A percentile compares a stretch with the other conserved stretches of the same genome.
phyloP scores from a whole-genome alignment of 1,284 basidiomycete genomes.

The Trichosporon sp. region DNA sequence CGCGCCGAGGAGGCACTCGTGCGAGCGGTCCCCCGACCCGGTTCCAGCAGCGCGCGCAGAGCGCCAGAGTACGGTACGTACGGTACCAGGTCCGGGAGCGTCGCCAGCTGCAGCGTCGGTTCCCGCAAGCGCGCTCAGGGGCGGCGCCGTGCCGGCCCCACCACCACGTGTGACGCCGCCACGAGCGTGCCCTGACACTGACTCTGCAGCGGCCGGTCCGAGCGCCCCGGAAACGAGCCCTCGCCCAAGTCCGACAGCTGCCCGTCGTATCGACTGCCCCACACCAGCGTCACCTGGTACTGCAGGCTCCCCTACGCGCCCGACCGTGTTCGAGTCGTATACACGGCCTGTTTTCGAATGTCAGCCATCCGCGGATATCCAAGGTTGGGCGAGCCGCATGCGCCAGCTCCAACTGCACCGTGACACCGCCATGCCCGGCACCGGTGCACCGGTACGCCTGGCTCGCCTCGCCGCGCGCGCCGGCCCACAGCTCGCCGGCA shows the following conservation, averaged over 20 bases:
- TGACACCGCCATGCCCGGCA: background rate
- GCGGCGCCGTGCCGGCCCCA: background rate
- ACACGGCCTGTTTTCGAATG: slow-evolving; percentile 49
- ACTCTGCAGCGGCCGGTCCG: background rate
- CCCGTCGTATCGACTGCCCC: background rate
- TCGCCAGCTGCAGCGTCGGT: slow-evolving; percentile 10
- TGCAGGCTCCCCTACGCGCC: slow-evolving; percentile 6
- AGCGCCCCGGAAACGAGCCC: background rate
- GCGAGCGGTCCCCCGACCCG: background rate
- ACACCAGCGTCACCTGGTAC: background rate
- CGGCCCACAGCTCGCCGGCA: too few species aligned
- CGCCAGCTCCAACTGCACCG: background rate
- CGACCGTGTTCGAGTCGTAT: slow-evolving; percentile 65
- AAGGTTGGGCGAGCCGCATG: background rate
- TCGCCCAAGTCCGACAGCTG: background rate
- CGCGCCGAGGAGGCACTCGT: slow-evolving; percentile 39
- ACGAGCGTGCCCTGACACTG: background rate
- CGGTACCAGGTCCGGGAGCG: slow-evolving; percentile 9
- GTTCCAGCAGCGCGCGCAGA: background rate
- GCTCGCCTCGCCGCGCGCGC: too few species aligned
- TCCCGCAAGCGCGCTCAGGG: background rate
- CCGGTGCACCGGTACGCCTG: too few species aligned
- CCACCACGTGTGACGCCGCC: background rate
- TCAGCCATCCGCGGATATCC: slow-evolving; percentile 3
- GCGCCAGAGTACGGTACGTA: background rate